Evolutionary conservation across 2,329 filamentous ascomycete species (phyloP).

Genomic region (Trichoderma endophyticum): DNA sequence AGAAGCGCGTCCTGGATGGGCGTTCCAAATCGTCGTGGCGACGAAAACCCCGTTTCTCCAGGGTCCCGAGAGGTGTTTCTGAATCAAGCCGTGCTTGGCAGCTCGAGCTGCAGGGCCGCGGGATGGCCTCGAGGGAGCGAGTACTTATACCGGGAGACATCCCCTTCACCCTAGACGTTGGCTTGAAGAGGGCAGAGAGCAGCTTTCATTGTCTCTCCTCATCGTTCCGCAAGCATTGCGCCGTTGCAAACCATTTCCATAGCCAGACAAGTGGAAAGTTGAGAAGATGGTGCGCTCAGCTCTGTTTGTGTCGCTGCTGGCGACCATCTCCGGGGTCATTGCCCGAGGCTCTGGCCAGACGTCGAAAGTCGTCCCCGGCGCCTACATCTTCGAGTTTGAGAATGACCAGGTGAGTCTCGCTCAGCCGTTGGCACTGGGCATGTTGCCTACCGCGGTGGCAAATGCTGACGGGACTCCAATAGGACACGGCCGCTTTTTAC

Average conservation of each 20-base stretch:
- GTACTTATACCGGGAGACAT: constrained; percentile 1
- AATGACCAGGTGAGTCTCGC: constrained; percentile 41
- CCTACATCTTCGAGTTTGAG: constrained; percentile 54
- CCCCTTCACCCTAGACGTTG: background rate
- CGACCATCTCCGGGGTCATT: constrained; percentile 29
- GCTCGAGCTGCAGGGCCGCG: background rate
- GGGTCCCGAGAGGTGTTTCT: background rate
- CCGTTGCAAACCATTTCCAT: background rate
- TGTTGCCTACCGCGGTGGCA: background rate
- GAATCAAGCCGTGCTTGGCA: background rate
- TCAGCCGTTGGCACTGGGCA: background rate
- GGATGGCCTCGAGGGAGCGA: background rate
- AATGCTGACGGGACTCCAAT: constrained; percentile 1
- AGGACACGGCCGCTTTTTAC: constrained; percentile 11
- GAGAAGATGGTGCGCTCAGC: constrained; percentile 19
- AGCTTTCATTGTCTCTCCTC: constrained; percentile 8
- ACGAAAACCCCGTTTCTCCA: background rate
- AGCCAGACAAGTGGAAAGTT: background rate
- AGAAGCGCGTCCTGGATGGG: background rate
- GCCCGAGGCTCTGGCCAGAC: constrained; percentile 19
- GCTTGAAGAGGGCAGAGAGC: background rate
- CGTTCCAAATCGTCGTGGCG: background rate
- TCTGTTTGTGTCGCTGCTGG: constrained; percentile 19
- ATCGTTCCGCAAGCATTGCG: background rate
- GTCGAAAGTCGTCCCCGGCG: constrained; percentile 39